Evolutionary conservation across 2,329 filamentous ascomycete genomes (phyloP).

Genomic region (Fusarium keratoplasticum): DNA sequence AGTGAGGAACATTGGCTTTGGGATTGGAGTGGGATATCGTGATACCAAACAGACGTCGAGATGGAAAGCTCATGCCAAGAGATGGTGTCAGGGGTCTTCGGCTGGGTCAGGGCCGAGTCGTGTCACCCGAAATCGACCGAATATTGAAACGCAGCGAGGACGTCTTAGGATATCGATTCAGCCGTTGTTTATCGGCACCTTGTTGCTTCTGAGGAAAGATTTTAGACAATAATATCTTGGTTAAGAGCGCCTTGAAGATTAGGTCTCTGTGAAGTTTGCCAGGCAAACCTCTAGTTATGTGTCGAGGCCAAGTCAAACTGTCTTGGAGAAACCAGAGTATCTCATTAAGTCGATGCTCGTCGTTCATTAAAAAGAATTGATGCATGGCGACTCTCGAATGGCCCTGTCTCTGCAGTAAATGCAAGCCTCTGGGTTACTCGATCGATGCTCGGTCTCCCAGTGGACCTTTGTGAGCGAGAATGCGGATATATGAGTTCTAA

Average conservation of each 20-base stretch:
- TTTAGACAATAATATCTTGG: background rate
- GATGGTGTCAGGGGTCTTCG: background rate
- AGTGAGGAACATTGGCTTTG: slow-evolving; percentile 35
- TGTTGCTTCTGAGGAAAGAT: background rate
- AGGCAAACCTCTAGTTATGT: background rate
- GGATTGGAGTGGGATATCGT: slow-evolving; percentile 18
- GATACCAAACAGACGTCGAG: slow-evolving; percentile 34
- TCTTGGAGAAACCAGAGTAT: background rate
- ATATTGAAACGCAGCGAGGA: background rate
- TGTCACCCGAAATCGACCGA: background rate
- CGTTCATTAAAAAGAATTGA: no score
- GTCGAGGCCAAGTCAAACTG: background rate
- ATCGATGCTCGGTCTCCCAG: background rate
- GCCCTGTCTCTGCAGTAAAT: background rate
- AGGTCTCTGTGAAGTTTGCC: background rate
- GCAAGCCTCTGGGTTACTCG: background rate
- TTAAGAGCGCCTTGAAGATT: background rate
- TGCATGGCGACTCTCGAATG: background rate
- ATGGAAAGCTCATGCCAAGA: background rate
- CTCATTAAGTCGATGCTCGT: background rate
- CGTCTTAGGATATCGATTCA: background rate
- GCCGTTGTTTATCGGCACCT: background rate
- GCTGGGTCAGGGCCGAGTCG: background rate
- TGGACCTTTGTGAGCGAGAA: background rate
- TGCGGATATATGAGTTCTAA: background rate